Evolutionary conservation across 164 flowering plant species (phyloP).

Genomic region (Macadamia integrifolia): DNA sequence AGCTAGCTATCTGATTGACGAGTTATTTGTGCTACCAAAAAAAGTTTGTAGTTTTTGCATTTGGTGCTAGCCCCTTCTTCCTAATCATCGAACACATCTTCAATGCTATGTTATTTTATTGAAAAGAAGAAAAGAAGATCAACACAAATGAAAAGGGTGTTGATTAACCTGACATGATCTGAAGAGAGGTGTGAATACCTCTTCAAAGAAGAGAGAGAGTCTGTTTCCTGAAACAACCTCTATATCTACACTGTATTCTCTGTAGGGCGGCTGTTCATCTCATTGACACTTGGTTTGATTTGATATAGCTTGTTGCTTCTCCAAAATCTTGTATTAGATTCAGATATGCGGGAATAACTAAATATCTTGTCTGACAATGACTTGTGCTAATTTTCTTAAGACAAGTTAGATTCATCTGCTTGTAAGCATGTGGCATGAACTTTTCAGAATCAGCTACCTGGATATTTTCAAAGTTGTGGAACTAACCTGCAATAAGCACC

Average conservation of each 20-base stretch:
- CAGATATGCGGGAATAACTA: background rate
- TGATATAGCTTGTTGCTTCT: background rate
- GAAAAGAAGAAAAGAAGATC: too few relatives aligned
- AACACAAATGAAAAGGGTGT: too few relatives aligned
- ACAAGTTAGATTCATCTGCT: conserved; percentile 2
- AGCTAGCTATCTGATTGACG: too few relatives aligned
- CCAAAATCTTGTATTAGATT: background rate
- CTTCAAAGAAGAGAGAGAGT: background rate
- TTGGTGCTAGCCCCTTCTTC: too few relatives aligned
- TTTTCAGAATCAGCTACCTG: conserved; percentile 77
- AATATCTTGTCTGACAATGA: background rate
- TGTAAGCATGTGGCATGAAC: conserved; percentile 1
- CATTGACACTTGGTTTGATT: background rate
- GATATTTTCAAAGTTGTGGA: conserved; percentile 93
- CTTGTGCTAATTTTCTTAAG: background rate
- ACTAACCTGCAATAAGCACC: conserved; percentile 82
- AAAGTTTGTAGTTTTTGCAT: too few relatives aligned
- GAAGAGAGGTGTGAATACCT: too few relatives aligned
- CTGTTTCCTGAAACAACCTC: background rate
- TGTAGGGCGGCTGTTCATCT: background rate
- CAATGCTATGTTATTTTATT: too few relatives aligned
- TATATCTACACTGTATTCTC: background rate
- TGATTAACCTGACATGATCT: too few relatives aligned
- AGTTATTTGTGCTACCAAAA: too few relatives aligned
- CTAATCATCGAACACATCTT: too few relatives aligned